A percentile compares a stretch with the other conserved stretches of the same genome.
Conservation (phyloP, 768 basidiomycete species). For the Russula sp. region DNA sequence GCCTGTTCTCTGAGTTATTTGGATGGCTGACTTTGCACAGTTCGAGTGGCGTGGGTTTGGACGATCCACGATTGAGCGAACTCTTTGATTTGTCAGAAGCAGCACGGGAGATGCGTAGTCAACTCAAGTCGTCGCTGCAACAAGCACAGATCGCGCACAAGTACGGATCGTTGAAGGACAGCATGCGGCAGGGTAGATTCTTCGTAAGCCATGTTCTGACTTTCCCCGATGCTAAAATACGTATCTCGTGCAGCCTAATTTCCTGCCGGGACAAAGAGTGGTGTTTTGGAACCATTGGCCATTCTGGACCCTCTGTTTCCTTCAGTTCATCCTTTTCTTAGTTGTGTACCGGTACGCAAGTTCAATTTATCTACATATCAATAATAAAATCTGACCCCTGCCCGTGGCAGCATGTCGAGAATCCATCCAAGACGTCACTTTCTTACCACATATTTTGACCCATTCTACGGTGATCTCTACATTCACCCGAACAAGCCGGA, state of each 20-base stretch:
- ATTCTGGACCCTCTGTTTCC: constrained; percentile 38
- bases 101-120: constrained; percentile 51
- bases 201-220: constrained; percentile 39
- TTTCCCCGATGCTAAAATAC: not conserved
- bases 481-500: constrained; percentile 46
- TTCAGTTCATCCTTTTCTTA: constrained; percentile 49
- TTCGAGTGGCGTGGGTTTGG: constrained; percentile 39
- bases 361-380: not conserved
- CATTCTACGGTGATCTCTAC: constrained; percentile 71
- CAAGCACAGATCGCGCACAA: constrained; percentile 40
- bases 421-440: constrained; percentile 54
- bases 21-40: constrained; percentile 34
- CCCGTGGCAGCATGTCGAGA: constrained; percentile 43
- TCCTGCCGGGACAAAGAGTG: constrained; percentile 22
- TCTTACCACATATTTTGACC: constrained; percentile 53
- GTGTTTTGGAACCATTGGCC: constrained; percentile 36
- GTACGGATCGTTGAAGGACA: constrained; percentile 38
- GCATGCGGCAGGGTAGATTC: constrained; percentile 39
- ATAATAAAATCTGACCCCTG: not conserved
- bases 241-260: constrained; percentile 25
- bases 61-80: constrained; percentile 48
- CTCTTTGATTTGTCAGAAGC: constrained; percentile 52
- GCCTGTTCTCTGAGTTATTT: constrained; percentile 15
- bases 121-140: constrained; percentile 46
- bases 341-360: constrained; percentile 57